Evolutionary conservation across 2,329 filamentous ascomycete genomes (phyloP).

Genomic region (Penicillium fuscoglaucum): DNA sequence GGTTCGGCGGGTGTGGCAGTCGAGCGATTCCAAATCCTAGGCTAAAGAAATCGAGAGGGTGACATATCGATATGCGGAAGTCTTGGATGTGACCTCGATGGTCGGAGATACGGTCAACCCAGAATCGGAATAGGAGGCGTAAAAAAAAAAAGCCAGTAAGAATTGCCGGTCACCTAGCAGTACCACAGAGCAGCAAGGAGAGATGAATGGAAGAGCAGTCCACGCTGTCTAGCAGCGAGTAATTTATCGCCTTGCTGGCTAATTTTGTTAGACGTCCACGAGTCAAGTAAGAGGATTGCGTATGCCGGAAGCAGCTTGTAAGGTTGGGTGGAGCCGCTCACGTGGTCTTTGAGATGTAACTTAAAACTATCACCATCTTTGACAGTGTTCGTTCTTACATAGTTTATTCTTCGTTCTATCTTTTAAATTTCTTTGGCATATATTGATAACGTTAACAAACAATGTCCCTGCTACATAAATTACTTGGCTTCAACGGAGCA

Average conservation of each 20-base stretch:
- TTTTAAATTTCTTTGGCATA: background rate
- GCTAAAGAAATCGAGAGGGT: constrained; percentile 17
- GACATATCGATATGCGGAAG: constrained; percentile 18
- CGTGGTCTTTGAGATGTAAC: constrained; percentile 15
- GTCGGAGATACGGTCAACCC: constrained; percentile 15
- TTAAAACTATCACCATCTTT: background rate
- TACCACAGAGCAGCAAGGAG: constrained; percentile 1
- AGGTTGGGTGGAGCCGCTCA: constrained; percentile 21
- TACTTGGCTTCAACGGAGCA: background rate
- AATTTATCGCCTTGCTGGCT: constrained; percentile 5
- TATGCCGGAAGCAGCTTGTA: constrained; percentile 19
- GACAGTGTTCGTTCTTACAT: background rate
- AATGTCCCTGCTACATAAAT: background rate
- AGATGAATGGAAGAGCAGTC: background rate
- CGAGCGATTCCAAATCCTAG: constrained; percentile 9
- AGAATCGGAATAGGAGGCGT: constrained; percentile 20
- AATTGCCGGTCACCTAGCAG: background rate
- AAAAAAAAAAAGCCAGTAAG: constrained; percentile 3
- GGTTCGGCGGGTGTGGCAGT: constrained; percentile 2
- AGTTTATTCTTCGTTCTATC: background rate
- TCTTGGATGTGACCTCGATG: constrained; percentile 19
- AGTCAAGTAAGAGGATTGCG: constrained; percentile 16
- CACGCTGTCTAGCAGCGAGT: constrained; percentile 12
- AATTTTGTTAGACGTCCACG: constrained; percentile 5
- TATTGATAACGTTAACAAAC: background rate